A percentile compares a stretch with the other conserved stretches of the same genome.
Conservation (phyloP, 2,329 filamentous ascomycete genomes). For the Teratosphaeriaceae sp. region DNA sequence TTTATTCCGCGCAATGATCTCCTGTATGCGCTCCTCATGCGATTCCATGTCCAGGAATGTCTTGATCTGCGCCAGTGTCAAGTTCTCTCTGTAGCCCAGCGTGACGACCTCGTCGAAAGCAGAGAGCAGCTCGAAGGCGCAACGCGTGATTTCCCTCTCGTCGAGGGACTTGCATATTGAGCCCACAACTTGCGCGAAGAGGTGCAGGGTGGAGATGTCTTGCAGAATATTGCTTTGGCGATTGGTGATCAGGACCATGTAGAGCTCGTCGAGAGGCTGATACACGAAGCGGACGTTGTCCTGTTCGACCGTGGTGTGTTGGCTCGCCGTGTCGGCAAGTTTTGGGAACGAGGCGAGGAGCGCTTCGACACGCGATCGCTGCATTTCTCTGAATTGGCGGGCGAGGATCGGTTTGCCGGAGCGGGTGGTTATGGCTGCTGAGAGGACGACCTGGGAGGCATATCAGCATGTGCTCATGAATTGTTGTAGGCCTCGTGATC, state of each 20-base stretch:
- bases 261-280: slow-evolving; percentile 96
- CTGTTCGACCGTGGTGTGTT: slow-evolving; percentile 97
- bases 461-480: slow-evolving; percentile 8
- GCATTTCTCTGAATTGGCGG: slow-evolving; percentile 96
- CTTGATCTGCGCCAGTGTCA: slow-evolving; percentile 96
- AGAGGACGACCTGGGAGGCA: slow-evolving; percentile 76
- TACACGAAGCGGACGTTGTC: slow-evolving; percentile 99
- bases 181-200: slow-evolving; percentile 95
- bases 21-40: slow-evolving; percentile 97
- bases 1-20: slow-evolving; percentile 95
- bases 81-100: slow-evolving; percentile 89
- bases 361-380: slow-evolving; percentile 91
- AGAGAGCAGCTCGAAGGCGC: slow-evolving; percentile 92
- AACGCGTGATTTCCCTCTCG: slow-evolving; percentile 88
- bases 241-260: slow-evolving; percentile 99
- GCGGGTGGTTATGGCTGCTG: slow-evolving; percentile 96
- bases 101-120: slow-evolving; percentile 98
- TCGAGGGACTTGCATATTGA: slow-evolving; percentile 95
- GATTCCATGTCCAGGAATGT: slow-evolving; percentile 99
- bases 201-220: slow-evolving; percentile 95
- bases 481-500: slow-evolving; percentile 1
- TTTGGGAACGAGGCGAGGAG: slow-evolving; percentile 96
- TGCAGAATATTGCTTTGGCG: slow-evolving; percentile 98
- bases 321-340: slow-evolving; percentile 88
- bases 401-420: slow-evolving; percentile 98